phyloP scores from a whole-genome alignment of 2,329 filamentous ascomycete species.

The Aspergillus hortae region DNA sequence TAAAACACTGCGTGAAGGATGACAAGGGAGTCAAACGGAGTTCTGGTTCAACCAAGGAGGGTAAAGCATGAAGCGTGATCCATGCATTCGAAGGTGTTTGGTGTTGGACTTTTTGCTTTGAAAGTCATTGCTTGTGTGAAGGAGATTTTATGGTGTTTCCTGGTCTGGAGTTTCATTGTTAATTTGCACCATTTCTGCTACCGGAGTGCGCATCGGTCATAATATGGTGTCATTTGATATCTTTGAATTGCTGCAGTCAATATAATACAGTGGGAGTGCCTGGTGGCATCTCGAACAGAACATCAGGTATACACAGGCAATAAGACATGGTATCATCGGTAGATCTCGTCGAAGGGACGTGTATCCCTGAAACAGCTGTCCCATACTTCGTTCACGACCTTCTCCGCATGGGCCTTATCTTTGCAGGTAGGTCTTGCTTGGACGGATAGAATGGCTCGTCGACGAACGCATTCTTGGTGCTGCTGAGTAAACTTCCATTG shows the following conservation, averaged over 20 bases:
- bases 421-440: conserved; percentile 74
- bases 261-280: conserved; percentile 10
- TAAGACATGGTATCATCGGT: conserved; percentile 51
- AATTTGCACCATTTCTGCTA: not conserved
- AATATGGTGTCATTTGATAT: conserved; percentile 3
- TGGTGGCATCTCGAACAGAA: not conserved
- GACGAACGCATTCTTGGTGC: conserved; percentile 86
- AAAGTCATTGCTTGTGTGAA: not conserved
- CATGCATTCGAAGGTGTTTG: conserved; percentile 18
- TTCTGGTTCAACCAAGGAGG: conserved; percentile 36
- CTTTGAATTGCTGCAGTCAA: conserved; percentile 3
- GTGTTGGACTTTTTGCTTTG: conserved; percentile 8
- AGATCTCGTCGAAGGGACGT: conserved; percentile 94
- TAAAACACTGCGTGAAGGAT: conserved; percentile 79
- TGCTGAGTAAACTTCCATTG: conserved; percentile 90
- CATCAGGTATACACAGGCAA: not conserved
- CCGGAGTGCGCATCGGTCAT: not conserved
- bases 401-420: conserved; percentile 79
- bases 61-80: conserved; percentile 24
- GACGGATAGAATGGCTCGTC: conserved; percentile 75
- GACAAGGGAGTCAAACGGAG: conserved; percentile 43
- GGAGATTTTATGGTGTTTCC: not conserved
- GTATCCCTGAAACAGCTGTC: conserved; percentile 95
- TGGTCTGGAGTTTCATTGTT: conserved; percentile 6
- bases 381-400: conserved; percentile 96